Evolutionary conservation across 768 basidiomycete species (phyloP).

Genomic region (Butyriboletus loyo): DNA sequence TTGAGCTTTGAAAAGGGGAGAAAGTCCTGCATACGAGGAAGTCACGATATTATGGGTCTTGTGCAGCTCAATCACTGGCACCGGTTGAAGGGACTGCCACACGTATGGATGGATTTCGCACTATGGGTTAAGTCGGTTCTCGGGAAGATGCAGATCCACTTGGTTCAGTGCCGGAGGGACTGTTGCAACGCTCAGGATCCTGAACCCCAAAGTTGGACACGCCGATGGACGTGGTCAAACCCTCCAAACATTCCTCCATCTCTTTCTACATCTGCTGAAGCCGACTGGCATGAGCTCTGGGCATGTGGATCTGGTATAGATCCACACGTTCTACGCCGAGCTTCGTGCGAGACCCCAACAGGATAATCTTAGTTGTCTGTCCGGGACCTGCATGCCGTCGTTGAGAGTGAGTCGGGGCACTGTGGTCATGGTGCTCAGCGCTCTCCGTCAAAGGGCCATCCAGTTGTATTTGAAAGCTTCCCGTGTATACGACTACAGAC

Average conservation of each 20-base stretch:
- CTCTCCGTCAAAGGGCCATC: too few species aligned
- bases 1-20: not conserved
- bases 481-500: too few species aligned
- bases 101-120: constrained; percentile 1
- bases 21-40: constrained; percentile 1
- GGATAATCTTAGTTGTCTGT: not conserved
- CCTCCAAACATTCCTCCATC: constrained; percentile 4
- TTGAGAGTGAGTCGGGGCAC: not conserved
- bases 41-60: not conserved
- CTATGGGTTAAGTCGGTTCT: not conserved
- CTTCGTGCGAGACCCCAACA: not conserved
- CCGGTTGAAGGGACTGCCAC: constrained; percentile 3
- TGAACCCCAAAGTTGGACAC: not conserved
- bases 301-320: not conserved
- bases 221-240: constrained; percentile 2
- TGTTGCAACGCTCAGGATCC: constrained; percentile 1
- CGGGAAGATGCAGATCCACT: not conserved
- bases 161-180: not conserved
- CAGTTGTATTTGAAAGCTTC: not conserved
- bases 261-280: not conserved
- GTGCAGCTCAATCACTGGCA: not conserved
- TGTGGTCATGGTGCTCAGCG: not conserved
- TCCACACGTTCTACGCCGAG: not conserved
- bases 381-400: not conserved
- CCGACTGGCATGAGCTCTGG: not conserved